phyloP scores from a whole-genome alignment of 441 rosid genomes.

The Gossypium aridum region DNA sequence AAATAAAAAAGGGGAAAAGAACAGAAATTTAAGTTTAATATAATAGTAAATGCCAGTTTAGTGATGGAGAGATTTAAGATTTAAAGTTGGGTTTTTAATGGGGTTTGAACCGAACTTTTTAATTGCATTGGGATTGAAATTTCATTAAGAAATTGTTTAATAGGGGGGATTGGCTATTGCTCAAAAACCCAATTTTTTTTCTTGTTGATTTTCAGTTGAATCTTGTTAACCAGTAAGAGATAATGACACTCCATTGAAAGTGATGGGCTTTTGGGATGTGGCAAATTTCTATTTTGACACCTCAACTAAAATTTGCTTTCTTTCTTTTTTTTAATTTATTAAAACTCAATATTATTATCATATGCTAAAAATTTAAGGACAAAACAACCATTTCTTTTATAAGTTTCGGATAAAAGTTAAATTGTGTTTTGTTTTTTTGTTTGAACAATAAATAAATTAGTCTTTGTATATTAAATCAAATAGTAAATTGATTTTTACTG shows the following conservation, averaged over 20 bases:
- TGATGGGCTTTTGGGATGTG: not conserved
- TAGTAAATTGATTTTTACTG: too few species aligned
- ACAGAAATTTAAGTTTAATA: not conserved
- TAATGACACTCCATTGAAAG: not conserved
- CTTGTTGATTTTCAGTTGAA: constrained; percentile 4
- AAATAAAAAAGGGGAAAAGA: not conserved
- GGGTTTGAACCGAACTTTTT: not conserved
- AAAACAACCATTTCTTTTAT: too few species aligned
- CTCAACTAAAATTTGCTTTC: not conserved
- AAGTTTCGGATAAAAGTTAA: too few species aligned
- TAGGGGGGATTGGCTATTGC: constrained; percentile 2
- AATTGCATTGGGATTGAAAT: not conserved
- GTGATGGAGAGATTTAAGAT: constrained; percentile 2
- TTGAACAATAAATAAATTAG: too few species aligned
- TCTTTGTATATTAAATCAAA: too few species aligned
- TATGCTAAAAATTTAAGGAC: too few species aligned
- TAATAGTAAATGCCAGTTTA: not conserved
- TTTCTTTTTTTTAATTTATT: not conserved
- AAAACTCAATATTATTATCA: too few species aligned
- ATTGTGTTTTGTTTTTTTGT: too few species aligned
- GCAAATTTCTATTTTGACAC: not conserved
- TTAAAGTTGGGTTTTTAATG: constrained; percentile 6
- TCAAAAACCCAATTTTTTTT: not conserved
- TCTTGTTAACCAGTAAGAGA: constrained; percentile 4
- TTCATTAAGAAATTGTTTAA: not conserved